Evolutionary conservation across 768 basidiomycete genomes (phyloP).

Genomic region (Suillus americanus): DNA sequence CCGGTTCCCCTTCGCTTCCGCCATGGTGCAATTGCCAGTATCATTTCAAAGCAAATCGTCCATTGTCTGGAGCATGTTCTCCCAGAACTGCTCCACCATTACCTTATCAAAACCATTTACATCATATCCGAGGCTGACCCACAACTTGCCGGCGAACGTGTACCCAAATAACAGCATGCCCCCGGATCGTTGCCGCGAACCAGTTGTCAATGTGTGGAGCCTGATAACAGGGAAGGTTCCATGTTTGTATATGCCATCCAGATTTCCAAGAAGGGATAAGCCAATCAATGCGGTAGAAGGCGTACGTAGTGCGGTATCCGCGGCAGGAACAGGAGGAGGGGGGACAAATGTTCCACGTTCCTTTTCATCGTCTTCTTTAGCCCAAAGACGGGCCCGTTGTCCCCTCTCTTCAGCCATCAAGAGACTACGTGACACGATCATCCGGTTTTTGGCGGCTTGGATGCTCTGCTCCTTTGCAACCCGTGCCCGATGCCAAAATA

Average conservation of each 20-base stretch:
- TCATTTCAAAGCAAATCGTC: slow-evolving; percentile 53
- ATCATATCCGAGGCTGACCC: slow-evolving; percentile 81
- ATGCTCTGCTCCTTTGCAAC: slow-evolving; percentile 68
- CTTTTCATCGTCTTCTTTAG: slow-evolving; percentile 72
- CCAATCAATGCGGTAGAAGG: slow-evolving; percentile 72
- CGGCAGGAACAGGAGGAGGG: slow-evolving; percentile 23
- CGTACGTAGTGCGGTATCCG: slow-evolving; percentile 31
- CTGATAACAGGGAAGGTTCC: slow-evolving; percentile 51
- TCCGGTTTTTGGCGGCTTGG: slow-evolving; percentile 59
- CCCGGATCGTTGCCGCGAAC: slow-evolving; percentile 75
- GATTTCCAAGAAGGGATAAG: slow-evolving; percentile 79
- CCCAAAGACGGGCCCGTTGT: slow-evolving; percentile 62
- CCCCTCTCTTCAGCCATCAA: slow-evolving; percentile 69
- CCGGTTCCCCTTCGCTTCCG: background rate
- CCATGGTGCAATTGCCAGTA: background rate
- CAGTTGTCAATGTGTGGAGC: slow-evolving; percentile 77
- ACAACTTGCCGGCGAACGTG: slow-evolving; percentile 71
- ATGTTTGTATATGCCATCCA: slow-evolving; percentile 81
- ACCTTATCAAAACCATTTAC: slow-evolving; percentile 68
- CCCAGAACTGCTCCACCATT: slow-evolving; percentile 67
- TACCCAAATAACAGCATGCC: slow-evolving; percentile 84
- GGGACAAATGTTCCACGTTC: slow-evolving; percentile 42
- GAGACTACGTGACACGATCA: slow-evolving; percentile 59
- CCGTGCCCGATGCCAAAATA: slow-evolving; percentile 77
- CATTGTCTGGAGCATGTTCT: slow-evolving; percentile 50